These are phyloP conservation scores for Cymodocea nodosa DNA, from an alignment of 116 monocot genomes.

Conservation along the genomic window DNA sequence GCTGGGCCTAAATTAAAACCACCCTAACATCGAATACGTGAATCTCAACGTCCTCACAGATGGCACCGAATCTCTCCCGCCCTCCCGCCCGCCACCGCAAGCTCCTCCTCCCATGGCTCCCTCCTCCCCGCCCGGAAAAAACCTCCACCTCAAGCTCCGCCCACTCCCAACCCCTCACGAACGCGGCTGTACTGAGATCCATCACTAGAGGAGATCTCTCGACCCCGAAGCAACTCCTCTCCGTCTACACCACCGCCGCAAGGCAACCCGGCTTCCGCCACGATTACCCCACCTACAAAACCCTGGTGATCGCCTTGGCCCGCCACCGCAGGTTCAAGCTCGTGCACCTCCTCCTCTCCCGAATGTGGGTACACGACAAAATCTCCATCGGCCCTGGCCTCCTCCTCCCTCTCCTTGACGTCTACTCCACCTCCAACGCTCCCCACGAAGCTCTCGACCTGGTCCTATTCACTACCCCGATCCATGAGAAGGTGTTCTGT, in stretches of 20 bases:
- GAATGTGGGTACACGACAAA: conserved; percentile 11
- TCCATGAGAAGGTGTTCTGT: conserved; percentile 18
- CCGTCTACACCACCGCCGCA: conserved; percentile 18
- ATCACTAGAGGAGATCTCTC: background rate
- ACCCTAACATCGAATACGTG: no score
- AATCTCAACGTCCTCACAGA: no score
- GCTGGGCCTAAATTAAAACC: no score
- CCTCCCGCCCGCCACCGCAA: background rate
- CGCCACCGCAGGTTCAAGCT: conserved; percentile 5
- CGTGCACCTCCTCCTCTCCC: conserved; percentile 17
- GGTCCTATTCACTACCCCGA: conserved; percentile 4
- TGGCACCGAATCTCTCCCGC: no score
- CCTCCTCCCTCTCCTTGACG: conserved; percentile 20
- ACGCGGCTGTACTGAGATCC: background rate
- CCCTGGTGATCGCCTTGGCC: conserved; percentile 10
- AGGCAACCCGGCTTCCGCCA: conserved; percentile 24
- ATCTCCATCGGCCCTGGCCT: conserved; percentile 15
- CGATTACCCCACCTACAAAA: conserved; percentile 17
- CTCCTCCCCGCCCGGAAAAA: no score
- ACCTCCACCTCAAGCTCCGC: no score
- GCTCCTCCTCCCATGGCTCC: conserved; percentile 5
- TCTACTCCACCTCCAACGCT: conserved; percentile 4
- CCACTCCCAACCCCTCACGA: background rate
- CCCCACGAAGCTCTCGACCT: background rate
- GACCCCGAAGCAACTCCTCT: conserved; percentile 16